phyloP scores from a whole-genome alignment of 140 eudicot genomes.

The Erigeron philadelphicus region DNA sequence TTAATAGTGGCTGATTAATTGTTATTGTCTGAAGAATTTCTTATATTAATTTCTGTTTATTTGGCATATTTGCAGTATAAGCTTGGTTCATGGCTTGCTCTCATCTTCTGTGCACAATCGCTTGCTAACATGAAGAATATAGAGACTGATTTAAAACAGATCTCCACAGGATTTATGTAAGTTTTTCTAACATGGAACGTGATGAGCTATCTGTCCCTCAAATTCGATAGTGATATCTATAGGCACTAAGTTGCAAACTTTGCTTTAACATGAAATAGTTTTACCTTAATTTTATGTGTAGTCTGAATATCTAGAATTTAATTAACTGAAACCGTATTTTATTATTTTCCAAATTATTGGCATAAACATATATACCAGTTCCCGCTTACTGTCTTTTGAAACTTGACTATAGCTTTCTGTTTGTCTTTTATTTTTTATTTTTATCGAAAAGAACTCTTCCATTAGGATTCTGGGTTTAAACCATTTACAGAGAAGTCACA shows the following conservation, averaged over 20 bases:
- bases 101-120: conserved; percentile 84
- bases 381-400: too few relatives aligned
- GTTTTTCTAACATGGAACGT: conserved; percentile 25
- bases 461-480: neutral
- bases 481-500: neutral
- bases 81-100: conserved; percentile 88
- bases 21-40: neutral
- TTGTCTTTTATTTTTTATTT: neutral
- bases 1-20: neutral
- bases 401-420: too few relatives aligned
- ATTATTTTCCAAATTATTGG: neutral
- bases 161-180: conserved; percentile 90
- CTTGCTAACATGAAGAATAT: conserved; percentile 86
- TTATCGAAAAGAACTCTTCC: neutral
- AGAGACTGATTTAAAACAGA: conserved; percentile 91
- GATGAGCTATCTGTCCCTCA: neutral
- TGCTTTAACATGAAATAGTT: neutral
- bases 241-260: conserved; percentile 12
- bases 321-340: neutral
- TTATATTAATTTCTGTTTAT: neutral
- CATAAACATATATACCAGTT: too few relatives aligned
- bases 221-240: neutral
- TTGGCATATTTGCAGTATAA: conserved; percentile 54
- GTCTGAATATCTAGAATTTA: neutral
- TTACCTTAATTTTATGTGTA: neutral